phyloP scores from a whole-genome alignment of 306 rosid species.

The Prunus campanulata region DNA sequence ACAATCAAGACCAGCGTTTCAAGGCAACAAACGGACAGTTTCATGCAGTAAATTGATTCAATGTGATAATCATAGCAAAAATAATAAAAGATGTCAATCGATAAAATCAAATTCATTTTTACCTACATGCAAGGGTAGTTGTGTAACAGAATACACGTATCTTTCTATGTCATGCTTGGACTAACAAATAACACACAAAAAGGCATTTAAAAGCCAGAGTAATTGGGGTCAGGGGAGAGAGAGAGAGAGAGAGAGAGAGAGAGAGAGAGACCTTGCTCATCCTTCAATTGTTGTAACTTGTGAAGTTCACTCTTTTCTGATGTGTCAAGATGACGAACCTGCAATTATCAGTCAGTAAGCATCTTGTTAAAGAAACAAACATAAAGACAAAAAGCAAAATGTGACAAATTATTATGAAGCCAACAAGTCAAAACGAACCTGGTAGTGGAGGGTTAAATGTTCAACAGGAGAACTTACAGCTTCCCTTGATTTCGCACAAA shows the following conservation, averaged over 20 bases:
- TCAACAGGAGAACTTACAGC: conserved; percentile 99
- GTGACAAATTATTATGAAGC: background rate
- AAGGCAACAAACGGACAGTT: background rate
- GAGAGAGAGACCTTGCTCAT: conserved; percentile 76
- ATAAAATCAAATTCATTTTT: too few species aligned
- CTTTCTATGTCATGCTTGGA: background rate
- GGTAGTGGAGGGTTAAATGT: conserved; percentile 97
- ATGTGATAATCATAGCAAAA: background rate
- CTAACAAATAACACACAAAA: background rate
- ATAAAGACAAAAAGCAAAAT: background rate
- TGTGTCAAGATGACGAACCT: conserved; percentile 99
- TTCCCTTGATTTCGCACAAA: conserved; percentile 97
- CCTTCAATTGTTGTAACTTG: conserved; percentile 92
- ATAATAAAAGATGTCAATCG: background rate
- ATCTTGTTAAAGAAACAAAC: conserved; percentile 8
- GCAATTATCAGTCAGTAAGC: conserved; percentile 16
- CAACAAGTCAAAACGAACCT: conserved; percentile 47
- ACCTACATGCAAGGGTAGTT: background rate
- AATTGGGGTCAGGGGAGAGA: background rate
- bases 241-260: background rate
- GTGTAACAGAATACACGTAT: background rate
- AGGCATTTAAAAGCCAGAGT: background rate
- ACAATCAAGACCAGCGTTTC: background rate
- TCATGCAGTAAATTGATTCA: background rate
- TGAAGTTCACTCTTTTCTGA: conserved; percentile 98